Evolutionary conservation across 2,329 filamentous ascomycete genomes (phyloP).

Genomic region (Sarocladium kiliense): DNA sequence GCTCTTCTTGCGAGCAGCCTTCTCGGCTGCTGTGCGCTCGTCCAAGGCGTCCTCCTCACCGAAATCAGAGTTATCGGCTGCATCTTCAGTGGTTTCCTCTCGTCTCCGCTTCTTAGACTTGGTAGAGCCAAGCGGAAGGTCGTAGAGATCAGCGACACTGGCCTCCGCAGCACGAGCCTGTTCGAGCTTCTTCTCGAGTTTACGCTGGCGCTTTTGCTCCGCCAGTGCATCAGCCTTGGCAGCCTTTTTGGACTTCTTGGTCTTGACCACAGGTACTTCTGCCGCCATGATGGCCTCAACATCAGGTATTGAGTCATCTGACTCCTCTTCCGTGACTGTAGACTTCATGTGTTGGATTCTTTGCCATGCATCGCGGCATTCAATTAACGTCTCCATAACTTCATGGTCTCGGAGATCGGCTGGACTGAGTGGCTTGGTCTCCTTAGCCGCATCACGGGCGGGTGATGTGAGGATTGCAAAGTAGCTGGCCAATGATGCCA

Average conservation of each 20-base stretch:
- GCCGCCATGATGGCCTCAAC: constrained; percentile 18
- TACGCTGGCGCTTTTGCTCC: constrained; percentile 15
- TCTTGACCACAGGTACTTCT: constrained; percentile 14
- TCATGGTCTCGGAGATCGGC: constrained; percentile 82
- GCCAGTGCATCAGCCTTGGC: constrained; percentile 26
- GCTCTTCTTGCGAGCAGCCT: constrained; percentile 83
- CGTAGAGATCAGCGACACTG: constrained; percentile 63
- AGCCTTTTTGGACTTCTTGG: constrained; percentile 22
- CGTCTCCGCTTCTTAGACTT: constrained; percentile 35
- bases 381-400: constrained; percentile 79
- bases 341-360: constrained; percentile 62
- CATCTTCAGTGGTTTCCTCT: constrained; percentile 29
- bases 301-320: constrained; percentile 13
- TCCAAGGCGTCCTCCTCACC: constrained; percentile 83
- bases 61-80: constrained; percentile 74
- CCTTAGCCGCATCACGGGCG: constrained; percentile 51
- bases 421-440: constrained; percentile 61
- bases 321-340: constrained; percentile 21
- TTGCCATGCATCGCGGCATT: constrained; percentile 76
- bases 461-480: constrained; percentile 89
- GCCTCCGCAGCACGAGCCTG: constrained; percentile 62
- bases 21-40: constrained; percentile 74
- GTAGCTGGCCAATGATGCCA: constrained; percentile 86
- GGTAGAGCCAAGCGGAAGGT: constrained; percentile 47
- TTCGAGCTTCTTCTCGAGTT: constrained; percentile 37